These are phyloP conservation scores for Aspergillus sp. DNA, from an alignment of 2,329 filamentous ascomycete genomes.

Conservation along the genomic window DNA sequence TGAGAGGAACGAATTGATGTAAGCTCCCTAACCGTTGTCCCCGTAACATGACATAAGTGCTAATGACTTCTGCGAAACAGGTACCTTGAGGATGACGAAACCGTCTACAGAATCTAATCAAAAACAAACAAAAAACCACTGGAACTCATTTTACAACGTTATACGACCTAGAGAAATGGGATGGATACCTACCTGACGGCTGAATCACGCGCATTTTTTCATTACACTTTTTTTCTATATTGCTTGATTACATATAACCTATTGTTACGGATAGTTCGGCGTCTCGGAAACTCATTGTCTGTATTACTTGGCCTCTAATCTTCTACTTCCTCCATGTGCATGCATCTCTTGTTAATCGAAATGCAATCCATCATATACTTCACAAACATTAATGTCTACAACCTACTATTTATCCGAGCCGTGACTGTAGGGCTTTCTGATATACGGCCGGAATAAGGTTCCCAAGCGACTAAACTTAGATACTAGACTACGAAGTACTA, in stretches of 20 bases:
- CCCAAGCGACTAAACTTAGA: neutral
- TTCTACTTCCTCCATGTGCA: neutral
- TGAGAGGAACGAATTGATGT: conserved; percentile 89
- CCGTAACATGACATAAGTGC: neutral
- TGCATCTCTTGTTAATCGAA: neutral
- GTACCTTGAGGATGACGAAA: conserved; percentile 56
- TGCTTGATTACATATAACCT: neutral
- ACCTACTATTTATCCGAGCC: too few relatives aligned
- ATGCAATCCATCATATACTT: too few relatives aligned
- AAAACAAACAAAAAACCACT: neutral
- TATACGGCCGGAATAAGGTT: neutral
- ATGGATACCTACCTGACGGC: neutral
- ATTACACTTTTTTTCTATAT: neutral
- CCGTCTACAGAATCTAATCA: conserved; percentile 68
- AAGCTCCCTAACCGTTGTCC: conserved; percentile 50
- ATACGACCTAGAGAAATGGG: conserved; percentile 3
- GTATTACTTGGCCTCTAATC: neutral
- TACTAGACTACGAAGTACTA: too few relatives aligned
- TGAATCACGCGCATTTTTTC: neutral
- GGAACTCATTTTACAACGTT: neutral
- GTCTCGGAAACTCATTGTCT: conserved; percentile 9
- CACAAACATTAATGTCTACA: neutral
- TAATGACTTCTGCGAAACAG: conserved; percentile 25
- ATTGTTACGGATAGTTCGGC: conserved; percentile 13
- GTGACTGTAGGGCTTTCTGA: neutral